Evolutionary conservation across 1,139 yeast genomes (phyloP).

Genomic region (Blastobotrys malaysiensis): DNA sequence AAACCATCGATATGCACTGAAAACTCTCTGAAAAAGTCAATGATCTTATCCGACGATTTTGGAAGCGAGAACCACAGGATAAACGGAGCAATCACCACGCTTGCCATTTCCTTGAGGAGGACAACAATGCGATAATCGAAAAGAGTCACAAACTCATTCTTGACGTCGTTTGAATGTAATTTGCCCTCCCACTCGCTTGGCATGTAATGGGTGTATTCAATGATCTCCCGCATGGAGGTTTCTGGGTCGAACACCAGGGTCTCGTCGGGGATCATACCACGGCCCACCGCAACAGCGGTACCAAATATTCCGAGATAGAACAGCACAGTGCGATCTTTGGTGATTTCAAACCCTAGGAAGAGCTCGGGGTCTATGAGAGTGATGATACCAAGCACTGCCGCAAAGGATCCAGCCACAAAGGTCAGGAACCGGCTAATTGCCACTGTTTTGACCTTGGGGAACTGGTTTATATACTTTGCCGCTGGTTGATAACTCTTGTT

Average conservation of each 20-base stretch:
- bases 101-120: slow-evolving; percentile 71
- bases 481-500: slow-evolving; percentile 77
- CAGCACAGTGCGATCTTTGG: slow-evolving; percentile 71
- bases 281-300: slow-evolving; percentile 69
- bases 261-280: slow-evolving; percentile 55
- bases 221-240: slow-evolving; percentile 67
- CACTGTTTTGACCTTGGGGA: slow-evolving; percentile 77
- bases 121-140: slow-evolving; percentile 70
- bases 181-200: slow-evolving; percentile 84
- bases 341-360: slow-evolving; percentile 82
- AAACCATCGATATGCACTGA: slow-evolving; percentile 89
- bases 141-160: slow-evolving; percentile 71
- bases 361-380: slow-evolving; percentile 90
- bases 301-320: slow-evolving; percentile 88
- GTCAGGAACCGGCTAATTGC: slow-evolving; percentile 61
- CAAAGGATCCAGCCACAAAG: slow-evolving; percentile 81
- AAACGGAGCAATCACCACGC: slow-evolving; percentile 80
- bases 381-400: slow-evolving; percentile 77
- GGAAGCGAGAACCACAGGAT: slow-evolving; percentile 82
- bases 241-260: slow-evolving; percentile 84
- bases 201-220: slow-evolving; percentile 82
- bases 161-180: slow-evolving; percentile 74
- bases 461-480: slow-evolving; percentile 76
- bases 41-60: slow-evolving; percentile 60
- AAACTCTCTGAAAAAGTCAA: slow-evolving; percentile 86